Percentiles rank a stretch among this genome's conserved stretches.
phyloP scores from a whole-genome alignment of 371 early-diverging fungal genomes.

The Apophysomyces ossiformis region DNA sequence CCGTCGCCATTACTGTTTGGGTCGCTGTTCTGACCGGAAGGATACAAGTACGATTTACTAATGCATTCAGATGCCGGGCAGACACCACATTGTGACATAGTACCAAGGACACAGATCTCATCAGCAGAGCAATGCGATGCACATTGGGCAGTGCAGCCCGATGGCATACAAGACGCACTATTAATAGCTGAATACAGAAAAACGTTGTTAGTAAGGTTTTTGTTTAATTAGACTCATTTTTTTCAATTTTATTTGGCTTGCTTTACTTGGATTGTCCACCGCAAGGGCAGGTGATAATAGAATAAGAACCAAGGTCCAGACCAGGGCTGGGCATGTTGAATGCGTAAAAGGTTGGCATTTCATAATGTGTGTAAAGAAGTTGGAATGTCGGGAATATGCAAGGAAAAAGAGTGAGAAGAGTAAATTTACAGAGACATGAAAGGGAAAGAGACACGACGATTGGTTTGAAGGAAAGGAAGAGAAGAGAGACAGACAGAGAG shows the following conservation, averaged over 20 bases:
- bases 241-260: too few species aligned
- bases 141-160: conserved; percentile 35
- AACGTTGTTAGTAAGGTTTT: too few species aligned
- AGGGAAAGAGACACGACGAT: not conserved
- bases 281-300: not conserved
- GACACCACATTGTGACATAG: conserved; percentile 45
- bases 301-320: conserved; percentile 4
- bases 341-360: not conserved
- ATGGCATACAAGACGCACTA: conserved; percentile 24
- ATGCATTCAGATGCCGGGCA: conserved; percentile 49
- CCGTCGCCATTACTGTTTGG: conserved; percentile 16
- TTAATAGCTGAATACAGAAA: not conserved
- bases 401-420: too few species aligned
- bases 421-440: conserved; percentile 6
- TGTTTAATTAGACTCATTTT: too few species aligned
- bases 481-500: not conserved
- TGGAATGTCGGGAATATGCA: too few species aligned
- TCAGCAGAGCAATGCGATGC: conserved; percentile 31
- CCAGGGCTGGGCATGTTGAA: not conserved
- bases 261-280: not conserved
- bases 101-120: conserved; percentile 38
- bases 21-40: not conserved
- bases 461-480: not conserved
- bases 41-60: conserved; percentile 11
- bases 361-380: not conserved